Evolutionary conservation across 2,329 filamentous ascomycete species (phyloP), one percentile per base, ranked within the genome.

Genomic region (Curvularia sp.): DNA sequence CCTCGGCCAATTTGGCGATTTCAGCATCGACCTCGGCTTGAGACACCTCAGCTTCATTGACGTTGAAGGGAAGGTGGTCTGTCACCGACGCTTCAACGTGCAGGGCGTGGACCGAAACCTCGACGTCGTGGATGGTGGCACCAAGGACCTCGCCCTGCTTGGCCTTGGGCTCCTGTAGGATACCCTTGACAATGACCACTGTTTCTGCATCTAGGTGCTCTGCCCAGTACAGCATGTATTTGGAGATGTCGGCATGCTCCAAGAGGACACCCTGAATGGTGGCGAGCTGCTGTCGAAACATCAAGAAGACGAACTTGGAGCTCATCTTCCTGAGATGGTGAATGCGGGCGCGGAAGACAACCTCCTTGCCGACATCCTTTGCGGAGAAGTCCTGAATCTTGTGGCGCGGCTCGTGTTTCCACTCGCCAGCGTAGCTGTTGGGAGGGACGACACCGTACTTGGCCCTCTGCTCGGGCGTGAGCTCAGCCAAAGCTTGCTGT

Each of bases 201-300:
- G 88, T 90, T 73, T 96, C 93, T 5, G 88, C 81, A 53, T 89
- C 87, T 45, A 97, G 81, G 73, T 92, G 91, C 77, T 96, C 91
- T 2, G 91, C 91, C 90, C 92, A 96, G 72, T 91, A 89, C 27
- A 97, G 83, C 84, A 97, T 94, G 68, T 90, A 84, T 57, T 87
- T 83, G 1, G 89, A 89, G 10, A 90, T 83, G 47, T 81, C 80
- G 6, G 86, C 85, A 64, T 87, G 80, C 64, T 84, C 81, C 59
- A 86, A 81, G 39, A 97, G 81, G 2, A 97, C 91, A 61, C 92
- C 93, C 77, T 97, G 93, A 50, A 97, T 86, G 23, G 92, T 95
- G 64, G 86, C 83, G 12, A 90, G 87, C 78, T 93, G 90, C 78
- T 97, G 92, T 54, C 93, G 89, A 72, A 97, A 89, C 57, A 96